Base-by-base conservation (phyloP, 352 stramenopile species). In the Phytophthora brassicae region DNA sequence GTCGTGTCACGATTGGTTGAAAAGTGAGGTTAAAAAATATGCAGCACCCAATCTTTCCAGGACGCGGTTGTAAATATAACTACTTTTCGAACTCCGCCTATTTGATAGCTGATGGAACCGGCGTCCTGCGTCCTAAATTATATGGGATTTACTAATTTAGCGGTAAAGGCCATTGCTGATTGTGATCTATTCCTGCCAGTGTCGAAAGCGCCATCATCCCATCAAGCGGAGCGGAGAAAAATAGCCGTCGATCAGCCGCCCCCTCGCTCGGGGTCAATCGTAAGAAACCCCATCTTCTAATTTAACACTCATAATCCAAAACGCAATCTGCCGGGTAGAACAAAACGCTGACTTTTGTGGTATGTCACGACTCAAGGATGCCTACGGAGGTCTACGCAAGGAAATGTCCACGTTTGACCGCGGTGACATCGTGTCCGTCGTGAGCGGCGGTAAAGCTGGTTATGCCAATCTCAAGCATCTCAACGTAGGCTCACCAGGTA, bases 401-500 rank as follows among this genome's bases (percentile, higher is more conserved):
- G 84, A 92, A 64, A 91, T 93, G 81, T 70, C 81, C 48, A 87
- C 81, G 47, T 88, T 92, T 61, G 81, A 91, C 24, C 67, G 78
- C 56, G 53, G 60, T 3, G 81, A 90, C 60, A 77, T 89, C 60
- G 79, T 92, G 48, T 72, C 79, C 38, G 81, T 82, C 50, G 77
- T 88, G n/a, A 77, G 70, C 54, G 74, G 81, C 36, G 77, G 76
- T 60, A 90, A 90, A 65, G 79, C 84, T 14, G 84, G 81, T 20
- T 93, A 93, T 51, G 84, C 84, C 5, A 93, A 93, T 55, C 79
- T 93, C 44, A 90, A 91, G 60, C 84, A 93, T 48, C 66, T 93
- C 26, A 89, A 93, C 44, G 70, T 89, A 24, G 84, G 84, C 44
- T 91, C 81, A n/a, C 81, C 81, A 5, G 77, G 76, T 33, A 89